Evolutionary conservation across 208 protist species (phyloP), one percentile per base, ranked within the genome.

Genomic region (Trypanosoma platydactyli): DNA sequence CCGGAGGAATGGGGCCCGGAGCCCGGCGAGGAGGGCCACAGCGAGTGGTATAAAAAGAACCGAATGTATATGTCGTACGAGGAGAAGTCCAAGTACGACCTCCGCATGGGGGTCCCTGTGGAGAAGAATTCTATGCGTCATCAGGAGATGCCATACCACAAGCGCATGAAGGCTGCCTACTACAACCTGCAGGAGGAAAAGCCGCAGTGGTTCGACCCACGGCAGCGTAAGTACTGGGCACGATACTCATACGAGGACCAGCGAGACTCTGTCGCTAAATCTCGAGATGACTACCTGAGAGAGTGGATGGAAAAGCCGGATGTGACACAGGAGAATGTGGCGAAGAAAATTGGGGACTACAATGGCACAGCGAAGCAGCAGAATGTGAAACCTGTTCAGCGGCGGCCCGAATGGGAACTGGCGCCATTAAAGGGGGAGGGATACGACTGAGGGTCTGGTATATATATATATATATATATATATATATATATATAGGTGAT

Each of bases 41-140:
- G 73, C 30, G 76, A 79, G 56, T 95, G 83, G 78, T 95, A 95
- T 80, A 86, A 91, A 70, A 95, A 95, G 71, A 87, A 91, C 46
- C 81, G 89, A 35, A 90, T 92, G 86, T 95, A 92, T 76, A 95
- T 95, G 89, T 91, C 84, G 25, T 91, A 93, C 57, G 89, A 95
- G 67, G 89, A 95, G 30, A 92, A 93, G 66, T 78, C 78, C 13
- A 84, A 86, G 63, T 93, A 88, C 55, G 84, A 92, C 61, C 53
- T 95, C 24, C 82, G 89, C 27, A 65, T 65, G 5, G 86, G 89
- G 1, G 89, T 95, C 33, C 89, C 89, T 16, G 81, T 95, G 5
- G 84, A 95, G 68, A 91, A 89, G 53, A 92, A 92, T 71, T 79
- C 84, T 13, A 87, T 91, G 79, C 82, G 89, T 12, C 85, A 92